Evolutionary conservation across 192 early-diverging fungal species (phyloP).

Genomic region (Coemansia sp.): DNA sequence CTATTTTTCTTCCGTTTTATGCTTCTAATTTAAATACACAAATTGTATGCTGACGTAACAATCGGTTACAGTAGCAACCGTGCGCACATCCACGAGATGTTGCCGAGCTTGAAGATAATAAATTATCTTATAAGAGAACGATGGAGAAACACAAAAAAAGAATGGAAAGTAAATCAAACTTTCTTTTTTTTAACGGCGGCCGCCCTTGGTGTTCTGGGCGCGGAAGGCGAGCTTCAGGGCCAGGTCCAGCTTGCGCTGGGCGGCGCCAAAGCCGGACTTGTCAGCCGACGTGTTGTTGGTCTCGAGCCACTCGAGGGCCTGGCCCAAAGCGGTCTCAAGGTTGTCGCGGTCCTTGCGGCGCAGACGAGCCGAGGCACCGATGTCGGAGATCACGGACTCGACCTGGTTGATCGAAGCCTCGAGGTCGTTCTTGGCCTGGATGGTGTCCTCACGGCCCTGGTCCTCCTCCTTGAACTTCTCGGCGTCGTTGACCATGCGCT

Average conservation of each 20-base stretch:
- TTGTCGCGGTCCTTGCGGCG: slow-evolving; percentile 68
- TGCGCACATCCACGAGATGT: too few relatives aligned
- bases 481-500: slow-evolving; percentile 90
- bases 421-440: slow-evolving; percentile 81
- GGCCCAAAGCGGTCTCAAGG: slow-evolving; percentile 72
- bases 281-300: slow-evolving; percentile 59
- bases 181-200: slow-evolving; percentile 29
- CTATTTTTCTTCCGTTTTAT: neutral
- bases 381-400: slow-evolving; percentile 65
- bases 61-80: too few relatives aligned
- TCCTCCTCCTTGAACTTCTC: slow-evolving; percentile 84
- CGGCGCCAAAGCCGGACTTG: slow-evolving; percentile 62
- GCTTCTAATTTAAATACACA: too few relatives aligned
- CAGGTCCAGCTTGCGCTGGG: slow-evolving; percentile 72
- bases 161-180: neutral
- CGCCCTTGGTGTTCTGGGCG: slow-evolving; percentile 22
- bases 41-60: too few relatives aligned
- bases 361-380: slow-evolving; percentile 71
- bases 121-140: neutral
- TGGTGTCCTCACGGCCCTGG: slow-evolving; percentile 67
- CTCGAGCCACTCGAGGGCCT: slow-evolving; percentile 74
- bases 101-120: neutral
- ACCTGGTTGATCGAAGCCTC: slow-evolving; percentile 75
- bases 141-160: neutral
- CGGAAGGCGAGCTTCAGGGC: slow-evolving; percentile 65